A percentile compares a stretch with the other conserved stretches of the same genome.
These are phyloP conservation scores for Aureobasidium mangrovei DNA, from an alignment of 2,329 filamentous ascomycete genomes.

Conservation along the genomic window DNA sequence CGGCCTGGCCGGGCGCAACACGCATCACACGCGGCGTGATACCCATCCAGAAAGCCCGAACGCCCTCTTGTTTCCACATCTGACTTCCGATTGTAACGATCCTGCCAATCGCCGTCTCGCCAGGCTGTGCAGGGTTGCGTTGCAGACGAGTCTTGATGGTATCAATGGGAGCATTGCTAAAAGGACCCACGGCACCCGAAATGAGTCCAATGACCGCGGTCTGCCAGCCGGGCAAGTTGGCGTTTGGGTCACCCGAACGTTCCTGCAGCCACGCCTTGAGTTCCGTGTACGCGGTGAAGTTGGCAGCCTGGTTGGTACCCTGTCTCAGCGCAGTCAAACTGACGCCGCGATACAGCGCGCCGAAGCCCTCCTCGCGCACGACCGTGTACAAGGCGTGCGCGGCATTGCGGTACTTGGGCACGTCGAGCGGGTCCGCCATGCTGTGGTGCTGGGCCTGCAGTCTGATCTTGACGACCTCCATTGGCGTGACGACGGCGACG, in stretches of 20 bases:
- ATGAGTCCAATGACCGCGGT: slow-evolving; percentile 87
- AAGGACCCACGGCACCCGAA: slow-evolving; percentile 85
- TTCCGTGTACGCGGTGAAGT: slow-evolving; percentile 96
- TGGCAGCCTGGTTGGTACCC: slow-evolving; percentile 94
- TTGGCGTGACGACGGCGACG: slow-evolving; percentile 90
- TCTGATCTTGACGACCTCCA: slow-evolving; percentile 99
- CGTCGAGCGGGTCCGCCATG: slow-evolving; percentile 91
- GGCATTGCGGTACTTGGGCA: slow-evolving; percentile 95
- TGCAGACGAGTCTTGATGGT: slow-evolving; percentile 98
- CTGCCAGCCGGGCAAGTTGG: slow-evolving; percentile 73
- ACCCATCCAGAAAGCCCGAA: slow-evolving; percentile 96
- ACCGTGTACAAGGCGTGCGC: slow-evolving; percentile 79
- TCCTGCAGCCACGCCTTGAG: slow-evolving; percentile 71
- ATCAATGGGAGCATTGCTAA: slow-evolving; percentile 95
- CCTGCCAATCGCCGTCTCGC: slow-evolving; percentile 69
- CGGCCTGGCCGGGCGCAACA: slow-evolving; percentile 87
- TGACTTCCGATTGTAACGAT: slow-evolving; percentile 64
- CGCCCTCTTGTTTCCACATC: slow-evolving; percentile 72
- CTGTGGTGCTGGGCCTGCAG: slow-evolving; percentile 96
- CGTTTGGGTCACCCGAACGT: slow-evolving; percentile 60
- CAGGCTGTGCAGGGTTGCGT: slow-evolving; percentile 69
- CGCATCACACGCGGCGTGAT: slow-evolving; percentile 97
- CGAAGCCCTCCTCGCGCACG: slow-evolving; percentile 78
- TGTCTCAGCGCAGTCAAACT: slow-evolving; percentile 87
- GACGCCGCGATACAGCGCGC: slow-evolving; percentile 86